phyloP scores from a whole-genome alignment of 73 alveolate genomes.

The Blepharisma japonicum region DNA sequence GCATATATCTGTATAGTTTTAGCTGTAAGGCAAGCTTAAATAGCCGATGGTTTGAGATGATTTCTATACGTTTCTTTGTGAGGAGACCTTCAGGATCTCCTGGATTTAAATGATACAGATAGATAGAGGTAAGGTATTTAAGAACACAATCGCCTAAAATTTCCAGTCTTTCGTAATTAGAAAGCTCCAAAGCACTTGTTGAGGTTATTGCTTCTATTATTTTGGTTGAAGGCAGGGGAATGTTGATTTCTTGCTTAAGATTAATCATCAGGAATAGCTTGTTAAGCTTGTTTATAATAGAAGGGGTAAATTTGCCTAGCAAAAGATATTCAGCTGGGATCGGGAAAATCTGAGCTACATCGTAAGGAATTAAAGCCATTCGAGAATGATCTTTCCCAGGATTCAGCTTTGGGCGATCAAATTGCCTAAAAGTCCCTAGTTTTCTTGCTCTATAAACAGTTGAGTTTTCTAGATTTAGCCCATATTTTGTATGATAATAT shows the following conservation, averaged over 20 bases:
- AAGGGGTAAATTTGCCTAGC: not conserved
- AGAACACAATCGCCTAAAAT: constrained; percentile 2
- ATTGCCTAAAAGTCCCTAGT: not conserved
- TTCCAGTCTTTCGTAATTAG: constrained; percentile 13
- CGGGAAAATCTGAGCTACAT: not conserved
- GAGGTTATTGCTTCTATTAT: constrained; percentile 9
- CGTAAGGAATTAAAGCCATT: not conserved
- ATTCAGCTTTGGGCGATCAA: not conserved
- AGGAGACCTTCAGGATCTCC: constrained; percentile 8
- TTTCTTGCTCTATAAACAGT: not conserved
- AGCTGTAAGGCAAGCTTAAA: constrained; percentile 6
- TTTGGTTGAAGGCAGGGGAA: not conserved
- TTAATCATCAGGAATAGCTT: not conserved
- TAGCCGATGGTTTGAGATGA: not conserved
- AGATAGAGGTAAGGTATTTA: not conserved
- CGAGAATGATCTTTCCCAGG: not conserved
- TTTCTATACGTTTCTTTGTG: not conserved
- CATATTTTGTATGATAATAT: not conserved
- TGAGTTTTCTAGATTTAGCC: not conserved
- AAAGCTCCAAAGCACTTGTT: not conserved
- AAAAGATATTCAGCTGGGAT: not conserved
- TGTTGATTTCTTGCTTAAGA: not conserved
- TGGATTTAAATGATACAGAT: not conserved
- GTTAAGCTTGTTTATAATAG: not conserved
- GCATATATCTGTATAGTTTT: not conserved